Conservation (phyloP, 371 early-diverging fungal genomes). For the Mortierella sp. region DNA sequence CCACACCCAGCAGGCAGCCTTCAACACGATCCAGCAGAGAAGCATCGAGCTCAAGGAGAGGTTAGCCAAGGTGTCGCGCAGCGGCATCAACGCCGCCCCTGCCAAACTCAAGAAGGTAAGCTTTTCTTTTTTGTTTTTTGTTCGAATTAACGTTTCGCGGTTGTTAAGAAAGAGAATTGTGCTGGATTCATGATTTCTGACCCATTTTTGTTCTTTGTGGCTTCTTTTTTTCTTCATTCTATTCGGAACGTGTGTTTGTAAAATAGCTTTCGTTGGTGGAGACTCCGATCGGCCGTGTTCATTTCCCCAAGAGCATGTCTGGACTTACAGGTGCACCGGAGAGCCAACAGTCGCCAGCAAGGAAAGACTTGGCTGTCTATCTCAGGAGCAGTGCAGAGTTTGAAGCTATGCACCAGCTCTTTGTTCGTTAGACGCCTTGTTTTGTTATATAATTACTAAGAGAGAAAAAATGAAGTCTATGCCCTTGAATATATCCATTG, state of each 20-base stretch:
- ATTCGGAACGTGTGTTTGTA: background rate
- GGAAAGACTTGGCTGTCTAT: slow-evolving; percentile 53
- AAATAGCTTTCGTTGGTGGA: slow-evolving; percentile 43
- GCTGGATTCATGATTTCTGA: background rate
- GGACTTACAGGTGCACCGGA: slow-evolving; percentile 33
- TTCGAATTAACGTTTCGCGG: background rate
- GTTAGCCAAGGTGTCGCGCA: slow-evolving; percentile 48
- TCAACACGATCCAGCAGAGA: slow-evolving; percentile 74
- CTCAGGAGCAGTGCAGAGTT: slow-evolving; percentile 46
- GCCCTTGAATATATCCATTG: background rate
- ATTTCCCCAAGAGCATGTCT: slow-evolving; percentile 37
- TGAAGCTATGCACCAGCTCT: slow-evolving; percentile 54
- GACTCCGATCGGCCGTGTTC: slow-evolving; percentile 49
- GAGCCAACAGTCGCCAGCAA: slow-evolving; percentile 8
- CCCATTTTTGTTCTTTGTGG: background rate
- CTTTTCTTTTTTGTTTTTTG: background rate
- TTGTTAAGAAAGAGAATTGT: background rate
- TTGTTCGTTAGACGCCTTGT: slow-evolving; percentile 40
- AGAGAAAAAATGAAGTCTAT: slow-evolving; percentile 18
- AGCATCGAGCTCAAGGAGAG: slow-evolving; percentile 69
- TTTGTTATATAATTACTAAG: background rate
- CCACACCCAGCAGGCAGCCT: slow-evolving; percentile 79
- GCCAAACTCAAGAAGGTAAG: slow-evolving; percentile 46
- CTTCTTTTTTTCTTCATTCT: background rate
- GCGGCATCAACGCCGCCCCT: slow-evolving; percentile 18